Evolutionary conservation across 2,329 filamentous ascomycete species (phyloP), one percentile per base, ranked within the genome.

Genomic region (Delphinella strobiligena): DNA sequence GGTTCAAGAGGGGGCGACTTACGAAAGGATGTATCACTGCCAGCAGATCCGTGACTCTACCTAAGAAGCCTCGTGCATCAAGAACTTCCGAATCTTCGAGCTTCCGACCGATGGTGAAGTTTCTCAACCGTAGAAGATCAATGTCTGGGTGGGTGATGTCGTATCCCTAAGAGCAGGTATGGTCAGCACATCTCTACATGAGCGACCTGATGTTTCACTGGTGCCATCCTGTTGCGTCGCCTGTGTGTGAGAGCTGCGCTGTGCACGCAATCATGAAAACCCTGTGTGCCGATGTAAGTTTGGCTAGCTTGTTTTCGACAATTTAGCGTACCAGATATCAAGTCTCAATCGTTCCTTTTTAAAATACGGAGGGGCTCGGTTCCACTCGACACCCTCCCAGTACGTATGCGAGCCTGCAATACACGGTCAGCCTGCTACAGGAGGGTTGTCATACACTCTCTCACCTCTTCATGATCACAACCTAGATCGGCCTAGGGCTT

Each of bases 1-100:
- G 22, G 22, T 27, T 27, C 22, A 27, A 7, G 12, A 27, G 22
- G 22, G 22, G 12, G 22, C 12, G 44, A 74, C 83, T 80, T 65
- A 93, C 86, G 64, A 89, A 93, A 31, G 79, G 79, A 46, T 77
- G 75, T 72, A 94, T 74, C 37, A 75, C 69, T 22, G 68, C 65
- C 47, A 94, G 64, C 16, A 86, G 61, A 30, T 72, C 68, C 37
- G 69, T 67, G 38, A 94, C 69, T 52, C 72, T 74, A 19, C 78
- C 71, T 59, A 86, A 71, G 12, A 74, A 76, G 22, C 22, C 22
- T 51, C 75, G 65, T 34, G 72, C 63, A 34, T 69, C 67, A 27
- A 78, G 66, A 15, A 93, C 67, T 35, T 83, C 67, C 8, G 68
- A 60, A 51, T 88, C 85, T 10, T 69, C 57, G 27, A 94, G 61